These are phyloP conservation scores for Fonsecaea multimorphosa DNA, from an alignment of 2,329 filamentous ascomycete species.

Conservation along the genomic window DNA sequence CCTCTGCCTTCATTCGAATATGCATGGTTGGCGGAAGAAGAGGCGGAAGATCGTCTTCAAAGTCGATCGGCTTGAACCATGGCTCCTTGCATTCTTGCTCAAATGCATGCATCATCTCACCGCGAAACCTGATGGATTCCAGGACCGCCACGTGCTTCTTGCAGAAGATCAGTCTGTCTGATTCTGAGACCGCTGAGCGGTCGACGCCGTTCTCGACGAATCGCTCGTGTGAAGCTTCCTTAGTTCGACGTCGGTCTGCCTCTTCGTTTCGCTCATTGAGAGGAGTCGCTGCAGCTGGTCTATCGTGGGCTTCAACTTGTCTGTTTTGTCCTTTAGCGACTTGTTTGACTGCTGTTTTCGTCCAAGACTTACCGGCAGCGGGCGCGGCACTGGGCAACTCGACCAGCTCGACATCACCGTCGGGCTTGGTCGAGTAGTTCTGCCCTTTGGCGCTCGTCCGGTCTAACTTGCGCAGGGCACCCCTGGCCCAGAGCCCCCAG, in stretches of 20 bases:
- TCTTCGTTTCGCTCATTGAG: background rate
- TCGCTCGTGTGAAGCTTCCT: background rate
- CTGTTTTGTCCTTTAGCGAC: background rate
- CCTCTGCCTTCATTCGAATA: slow-evolving; percentile 17
- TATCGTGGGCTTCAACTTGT: slow-evolving; percentile 1
- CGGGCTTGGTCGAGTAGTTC: background rate
- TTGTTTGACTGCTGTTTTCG: background rate
- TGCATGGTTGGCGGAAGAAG: slow-evolving; percentile 13
- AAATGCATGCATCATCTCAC: slow-evolving; percentile 18
- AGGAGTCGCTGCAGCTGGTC: background rate
- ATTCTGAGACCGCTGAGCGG: background rate
- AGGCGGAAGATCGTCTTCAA: background rate
- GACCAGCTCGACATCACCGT: background rate
- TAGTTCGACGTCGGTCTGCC: background rate
- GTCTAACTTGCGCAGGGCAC: background rate
- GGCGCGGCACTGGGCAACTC: background rate
- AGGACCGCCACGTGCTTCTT: slow-evolving; percentile 21
- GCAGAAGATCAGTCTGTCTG: slow-evolving; percentile 13
- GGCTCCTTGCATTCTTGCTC: slow-evolving; percentile 13
- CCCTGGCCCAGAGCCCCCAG: slow-evolving; percentile 5
- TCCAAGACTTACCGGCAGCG: background rate
- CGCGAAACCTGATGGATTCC: slow-evolving; percentile 21
- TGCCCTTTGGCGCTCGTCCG: background rate
- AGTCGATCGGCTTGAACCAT: background rate
- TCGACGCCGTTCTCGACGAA: background rate